Conservation (phyloP, 345 rosid genomes). For the Diplotaxis tenuifolia region DNA sequence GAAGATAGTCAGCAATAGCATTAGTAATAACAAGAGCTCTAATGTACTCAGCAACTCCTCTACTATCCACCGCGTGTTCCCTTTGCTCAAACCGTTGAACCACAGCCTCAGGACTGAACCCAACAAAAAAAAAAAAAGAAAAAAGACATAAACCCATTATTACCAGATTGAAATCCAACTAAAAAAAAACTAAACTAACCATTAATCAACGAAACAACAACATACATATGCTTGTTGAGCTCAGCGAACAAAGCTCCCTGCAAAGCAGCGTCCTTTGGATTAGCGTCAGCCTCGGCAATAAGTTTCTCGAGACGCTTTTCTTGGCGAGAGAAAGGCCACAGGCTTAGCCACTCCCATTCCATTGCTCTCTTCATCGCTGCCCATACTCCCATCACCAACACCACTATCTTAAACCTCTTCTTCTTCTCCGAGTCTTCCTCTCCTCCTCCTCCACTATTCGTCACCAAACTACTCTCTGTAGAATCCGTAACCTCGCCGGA, state of each 20-base stretch:
- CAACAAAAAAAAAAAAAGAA: neutral
- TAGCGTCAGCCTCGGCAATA: slow-evolving; percentile 76
- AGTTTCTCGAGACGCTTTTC: slow-evolving; percentile 73
- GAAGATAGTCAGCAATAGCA: slow-evolving; percentile 86
- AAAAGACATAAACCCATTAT: neutral
- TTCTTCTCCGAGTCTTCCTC: slow-evolving; percentile 27
- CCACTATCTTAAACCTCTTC: slow-evolving; percentile 46
- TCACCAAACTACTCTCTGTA: slow-evolving; percentile 12
- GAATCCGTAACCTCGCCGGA: slow-evolving; percentile 14
- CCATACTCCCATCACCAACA: slow-evolving; percentile 67
- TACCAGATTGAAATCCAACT: neutral
- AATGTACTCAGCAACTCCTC: slow-evolving; percentile 88
- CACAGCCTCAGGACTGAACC: slow-evolving; percentile 82
- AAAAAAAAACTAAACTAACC: neutral
- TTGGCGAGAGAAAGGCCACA: slow-evolving; percentile 80
- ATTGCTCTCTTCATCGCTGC: slow-evolving; percentile 44
- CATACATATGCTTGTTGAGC: slow-evolving; percentile 88
- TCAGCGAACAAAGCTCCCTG: slow-evolving; percentile 73
- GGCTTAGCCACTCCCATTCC: slow-evolving; percentile 64
- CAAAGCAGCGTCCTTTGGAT: slow-evolving; percentile 69
- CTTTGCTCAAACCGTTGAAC: slow-evolving; percentile 84
- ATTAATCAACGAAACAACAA: too few relatives aligned
- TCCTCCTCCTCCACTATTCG: slow-evolving; percentile 9
- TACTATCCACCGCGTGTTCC: slow-evolving; percentile 74
- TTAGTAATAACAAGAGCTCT: slow-evolving; percentile 82